A percentile compares a stretch with the other conserved stretches of the same genome.
phyloP scores from a whole-genome alignment of 2,329 filamentous ascomycete genomes.

The Botrytis galanthina region DNA sequence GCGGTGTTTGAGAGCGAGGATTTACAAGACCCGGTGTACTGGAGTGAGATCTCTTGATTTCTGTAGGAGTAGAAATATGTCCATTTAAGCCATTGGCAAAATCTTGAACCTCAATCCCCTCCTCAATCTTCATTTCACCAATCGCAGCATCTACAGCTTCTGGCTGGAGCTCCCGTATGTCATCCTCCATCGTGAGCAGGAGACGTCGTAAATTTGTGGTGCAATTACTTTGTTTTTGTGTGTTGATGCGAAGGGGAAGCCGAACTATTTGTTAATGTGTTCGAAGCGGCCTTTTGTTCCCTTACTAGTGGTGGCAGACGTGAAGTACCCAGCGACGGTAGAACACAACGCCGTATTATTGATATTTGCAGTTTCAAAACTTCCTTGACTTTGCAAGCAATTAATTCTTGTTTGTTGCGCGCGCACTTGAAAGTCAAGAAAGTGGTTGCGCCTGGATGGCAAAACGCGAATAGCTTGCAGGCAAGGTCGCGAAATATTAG shows the following conservation, averaged over 20 bases:
- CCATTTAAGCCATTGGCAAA: constrained; percentile 32
- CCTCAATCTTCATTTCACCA: constrained; percentile 39
- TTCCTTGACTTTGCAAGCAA: constrained; percentile 12
- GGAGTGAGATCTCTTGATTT: constrained; percentile 31
- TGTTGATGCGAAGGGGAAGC: constrained; percentile 16
- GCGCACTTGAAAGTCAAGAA: constrained; percentile 21
- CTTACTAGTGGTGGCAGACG: constrained; percentile 5
- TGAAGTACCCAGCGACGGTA: constrained; percentile 8
- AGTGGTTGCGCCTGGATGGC: constrained; percentile 26
- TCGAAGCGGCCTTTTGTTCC: constrained; percentile 12
- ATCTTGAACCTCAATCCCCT: constrained; percentile 24
- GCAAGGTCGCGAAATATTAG: constrained; percentile 22
- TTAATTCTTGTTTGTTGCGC: constrained; percentile 16
- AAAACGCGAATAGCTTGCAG: constrained; percentile 13
- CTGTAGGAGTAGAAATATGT: constrained; percentile 23
- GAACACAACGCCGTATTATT: constrained; percentile 11
- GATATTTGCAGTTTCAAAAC: neutral
- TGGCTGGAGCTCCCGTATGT: constrained; percentile 31
- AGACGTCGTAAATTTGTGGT: constrained; percentile 12
- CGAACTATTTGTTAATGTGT: constrained; percentile 13
- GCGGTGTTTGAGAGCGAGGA: constrained; percentile 32
- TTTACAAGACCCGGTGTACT: constrained; percentile 31
- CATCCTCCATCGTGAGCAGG: constrained; percentile 34
- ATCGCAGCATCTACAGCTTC: constrained; percentile 37
- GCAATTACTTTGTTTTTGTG: constrained; percentile 15